Conservation (phyloP, 169 alveolate species). For the Eimeria acervulina region DNA sequence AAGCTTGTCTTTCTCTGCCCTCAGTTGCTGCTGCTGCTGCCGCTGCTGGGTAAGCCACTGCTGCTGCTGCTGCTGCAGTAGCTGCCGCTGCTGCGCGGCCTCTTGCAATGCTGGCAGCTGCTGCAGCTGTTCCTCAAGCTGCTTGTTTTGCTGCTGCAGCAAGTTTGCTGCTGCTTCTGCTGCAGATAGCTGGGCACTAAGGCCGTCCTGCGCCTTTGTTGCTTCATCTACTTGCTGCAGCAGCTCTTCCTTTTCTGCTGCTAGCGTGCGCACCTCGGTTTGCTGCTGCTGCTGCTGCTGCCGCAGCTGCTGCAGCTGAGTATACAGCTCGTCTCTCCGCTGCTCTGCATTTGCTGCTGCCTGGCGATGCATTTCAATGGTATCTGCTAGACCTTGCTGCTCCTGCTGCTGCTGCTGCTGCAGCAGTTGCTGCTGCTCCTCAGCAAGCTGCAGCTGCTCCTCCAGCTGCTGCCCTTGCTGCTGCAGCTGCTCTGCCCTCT, state of each 20-base stretch:
- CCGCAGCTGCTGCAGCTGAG: constrained; percentile 73
- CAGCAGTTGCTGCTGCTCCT: constrained; percentile 65
- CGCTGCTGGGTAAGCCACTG: constrained; percentile 53
- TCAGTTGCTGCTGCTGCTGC: constrained; percentile 74
- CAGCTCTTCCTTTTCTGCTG: constrained; percentile 56
- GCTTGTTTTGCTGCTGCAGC: constrained; percentile 75
- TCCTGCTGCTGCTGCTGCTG: constrained; percentile 70
- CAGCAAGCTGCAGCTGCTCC: constrained; percentile 20
- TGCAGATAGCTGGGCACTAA: constrained; percentile 46
- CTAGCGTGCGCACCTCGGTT: neutral
- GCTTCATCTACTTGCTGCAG: constrained; percentile 66
- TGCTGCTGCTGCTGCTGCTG: constrained; percentile 81
- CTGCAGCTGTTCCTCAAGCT: constrained; percentile 68
- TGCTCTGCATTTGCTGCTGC: constrained; percentile 59
- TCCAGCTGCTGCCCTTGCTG: constrained; percentile 38
- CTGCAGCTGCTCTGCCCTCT: constrained; percentile 17
- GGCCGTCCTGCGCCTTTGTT: constrained; percentile 12
- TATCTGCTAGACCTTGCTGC: constrained; percentile 9
- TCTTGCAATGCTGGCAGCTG: constrained; percentile 66
- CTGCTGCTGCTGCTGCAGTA: constrained; percentile 79
- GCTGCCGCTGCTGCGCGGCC: constrained; percentile 73
- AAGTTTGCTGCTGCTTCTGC: constrained; percentile 64
- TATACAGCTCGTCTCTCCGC: constrained; percentile 62
- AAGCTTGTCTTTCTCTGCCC: constrained; percentile 17
- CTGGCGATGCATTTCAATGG: neutral